Percentiles rank a stretch among this genome's conserved stretches.
Conservation (phyloP, 2,329 filamentous ascomycete species). For the Penicillium sp. region DNA sequence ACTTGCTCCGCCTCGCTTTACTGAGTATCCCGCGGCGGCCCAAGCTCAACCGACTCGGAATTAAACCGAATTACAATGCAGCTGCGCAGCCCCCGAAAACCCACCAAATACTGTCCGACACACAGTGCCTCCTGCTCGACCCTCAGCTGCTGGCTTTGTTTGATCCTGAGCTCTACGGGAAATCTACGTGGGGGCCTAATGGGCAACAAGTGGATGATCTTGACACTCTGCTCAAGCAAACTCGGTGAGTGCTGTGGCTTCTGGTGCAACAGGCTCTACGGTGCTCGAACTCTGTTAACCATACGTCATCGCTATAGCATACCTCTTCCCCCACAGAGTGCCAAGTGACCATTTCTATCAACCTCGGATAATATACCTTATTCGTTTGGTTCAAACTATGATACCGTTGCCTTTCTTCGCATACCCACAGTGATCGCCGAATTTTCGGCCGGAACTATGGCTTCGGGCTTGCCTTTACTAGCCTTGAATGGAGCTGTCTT, state of each 20-base stretch:
- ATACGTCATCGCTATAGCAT: no score
- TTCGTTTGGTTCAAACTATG: no score
- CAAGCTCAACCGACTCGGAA: background rate
- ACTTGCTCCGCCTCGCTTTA: background rate
- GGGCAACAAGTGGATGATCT: background rate
- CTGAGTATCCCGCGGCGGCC: background rate
- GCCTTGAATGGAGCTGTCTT: no score
- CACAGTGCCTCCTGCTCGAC: background rate
- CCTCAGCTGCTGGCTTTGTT: background rate
- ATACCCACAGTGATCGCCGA: no score
- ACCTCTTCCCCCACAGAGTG: no score
- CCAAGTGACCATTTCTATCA: no score
- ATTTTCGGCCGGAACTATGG: no score
- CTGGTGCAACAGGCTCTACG: background rate
- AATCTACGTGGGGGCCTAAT: background rate
- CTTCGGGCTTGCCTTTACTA: no score
- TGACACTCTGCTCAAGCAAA: background rate
- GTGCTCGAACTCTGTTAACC: no score
- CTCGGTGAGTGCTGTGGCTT: background rate
- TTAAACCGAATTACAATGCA: background rate
- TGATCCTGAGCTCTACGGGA: background rate
- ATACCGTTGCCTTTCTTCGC: no score
- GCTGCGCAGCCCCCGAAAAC: background rate
- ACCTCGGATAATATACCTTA: no score
- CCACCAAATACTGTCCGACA: background rate